Conservation (phyloP, 768 basidiomycete species). For the Kwoniella botswanensis region DNA sequence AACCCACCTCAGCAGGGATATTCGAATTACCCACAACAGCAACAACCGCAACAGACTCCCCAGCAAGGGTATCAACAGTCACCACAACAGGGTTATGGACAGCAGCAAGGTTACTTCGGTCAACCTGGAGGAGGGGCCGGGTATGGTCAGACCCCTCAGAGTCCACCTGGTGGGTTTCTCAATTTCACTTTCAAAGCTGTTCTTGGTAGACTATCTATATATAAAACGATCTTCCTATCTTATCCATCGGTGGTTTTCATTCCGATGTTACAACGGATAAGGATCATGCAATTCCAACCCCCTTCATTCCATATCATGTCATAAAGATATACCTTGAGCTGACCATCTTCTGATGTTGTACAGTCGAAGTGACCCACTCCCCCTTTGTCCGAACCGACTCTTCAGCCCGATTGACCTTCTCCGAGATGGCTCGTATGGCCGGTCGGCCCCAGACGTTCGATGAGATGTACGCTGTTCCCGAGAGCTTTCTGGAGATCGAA, state of each 20-base stretch:
- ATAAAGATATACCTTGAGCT: not conserved
- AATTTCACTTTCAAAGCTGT: too few relatives aligned
- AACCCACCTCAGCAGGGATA: slow-evolving; percentile 8
- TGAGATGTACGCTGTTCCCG: slow-evolving; percentile 97
- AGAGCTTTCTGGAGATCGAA: slow-evolving; percentile 96
- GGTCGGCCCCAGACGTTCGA: slow-evolving; percentile 65
- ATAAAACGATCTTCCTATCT: too few relatives aligned
- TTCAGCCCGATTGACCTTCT: slow-evolving; percentile 50
- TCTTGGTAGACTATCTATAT: too few relatives aligned
- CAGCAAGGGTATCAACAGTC: slow-evolving; percentile 3
- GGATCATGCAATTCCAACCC: too few relatives aligned
- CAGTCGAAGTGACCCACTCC: slow-evolving; percentile 56
- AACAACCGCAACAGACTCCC: slow-evolving; percentile 2
- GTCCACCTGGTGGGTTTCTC: slow-evolving; percentile 46
- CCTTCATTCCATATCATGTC: too few relatives aligned
- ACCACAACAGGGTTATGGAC: not conserved
- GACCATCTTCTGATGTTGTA: not conserved
- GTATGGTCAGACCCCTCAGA: slow-evolving; percentile 29
- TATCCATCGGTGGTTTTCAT: too few relatives aligned
- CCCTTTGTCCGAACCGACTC: slow-evolving; percentile 56
- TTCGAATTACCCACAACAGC: slow-evolving; percentile 3
- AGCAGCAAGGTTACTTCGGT: slow-evolving; percentile 27
- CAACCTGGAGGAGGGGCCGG: slow-evolving; percentile 7
- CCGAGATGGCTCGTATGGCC: slow-evolving; percentile 54
- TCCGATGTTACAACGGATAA: too few relatives aligned